Evolutionary conservation across 2,329 filamentous ascomycete genomes (phyloP), one percentile per base, ranked within the genome.

Genomic region (Venturia aucupariae): DNA sequence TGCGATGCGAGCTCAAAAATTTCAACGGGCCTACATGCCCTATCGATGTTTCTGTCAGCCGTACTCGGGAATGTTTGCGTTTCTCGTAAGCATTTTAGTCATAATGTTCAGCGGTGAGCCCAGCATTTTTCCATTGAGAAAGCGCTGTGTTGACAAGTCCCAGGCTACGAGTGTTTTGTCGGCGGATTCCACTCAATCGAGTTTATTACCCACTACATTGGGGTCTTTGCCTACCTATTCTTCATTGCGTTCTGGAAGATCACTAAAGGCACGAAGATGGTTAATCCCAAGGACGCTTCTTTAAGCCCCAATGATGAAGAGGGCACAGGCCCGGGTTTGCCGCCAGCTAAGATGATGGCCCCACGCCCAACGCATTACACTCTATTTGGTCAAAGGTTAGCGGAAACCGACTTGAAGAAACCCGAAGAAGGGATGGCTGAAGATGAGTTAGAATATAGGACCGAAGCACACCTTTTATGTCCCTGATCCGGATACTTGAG

Each of bases 41-140:
- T 80, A 79, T 63, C 67, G 71, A 6, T 75, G 74, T 32, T 67
- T 69, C 1, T 66, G 79, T 13, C 74, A 79, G 62, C 77, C 78
- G 0, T 80, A 73, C 59, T 72, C 74, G 4, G 73, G 75, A 0
- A 79, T 76, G 57, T 68, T 75, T 42, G 72, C 73, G 0, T 64
- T 77, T 0, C 64, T 65, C 30, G 66, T 76, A 1, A 73, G 72
- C 0, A 39, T 68, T 1, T 42, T 77, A 24, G 57, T 66, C n/a
- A 60, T 65, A 7, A 4, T 66, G 11, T 66, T 66, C 38, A 67
- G 62, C 27, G 65, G 66, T 63, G 32, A 55, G 46, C 5, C 8
- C 22, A 15, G n/a, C 27, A 17, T 22, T 27, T 39, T 27, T 35
- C 30, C 61, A 19, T 46, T 38, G 10, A 7, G 15, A 3, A n/a